Conservation (phyloP, 192 early-diverging fungal species). For the Coemansia sp. region DNA sequence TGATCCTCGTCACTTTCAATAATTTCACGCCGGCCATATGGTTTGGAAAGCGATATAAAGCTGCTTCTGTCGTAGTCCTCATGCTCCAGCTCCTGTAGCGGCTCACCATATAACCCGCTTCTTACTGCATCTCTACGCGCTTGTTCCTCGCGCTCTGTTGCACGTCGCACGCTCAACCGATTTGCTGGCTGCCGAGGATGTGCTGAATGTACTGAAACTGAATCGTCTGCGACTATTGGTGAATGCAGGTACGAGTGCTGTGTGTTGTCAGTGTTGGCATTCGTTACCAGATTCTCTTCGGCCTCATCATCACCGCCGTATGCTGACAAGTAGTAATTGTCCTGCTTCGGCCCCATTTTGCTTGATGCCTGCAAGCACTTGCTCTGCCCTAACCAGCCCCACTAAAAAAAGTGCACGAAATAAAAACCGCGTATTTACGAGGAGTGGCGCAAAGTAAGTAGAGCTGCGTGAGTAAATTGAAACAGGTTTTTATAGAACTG, state of each 20-base stretch:
- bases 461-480: no score
- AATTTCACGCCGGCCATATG: constrained; percentile 21
- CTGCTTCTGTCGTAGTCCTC: constrained; percentile 30
- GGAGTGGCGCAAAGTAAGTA: no score
- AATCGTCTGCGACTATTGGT: constrained; percentile 46
- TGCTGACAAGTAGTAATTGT: constrained; percentile 35
- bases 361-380: background rate
- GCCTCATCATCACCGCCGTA: constrained; percentile 45
- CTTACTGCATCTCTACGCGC: constrained; percentile 16
- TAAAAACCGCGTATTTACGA: background rate
- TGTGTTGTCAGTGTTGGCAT: constrained; percentile 17
- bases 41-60: constrained; percentile 36
- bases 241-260: constrained; percentile 47
- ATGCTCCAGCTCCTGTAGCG: constrained; percentile 28
- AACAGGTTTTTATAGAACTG: no score
- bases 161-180: constrained; percentile 42
- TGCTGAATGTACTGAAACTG: constrained; percentile 32
- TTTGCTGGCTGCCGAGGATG: constrained; percentile 39
- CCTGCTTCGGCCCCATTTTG: constrained; percentile 17
- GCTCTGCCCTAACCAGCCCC: background rate
- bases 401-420: constrained; percentile 1
- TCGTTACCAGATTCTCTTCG: constrained; percentile 30
- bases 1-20: constrained; percentile 12
- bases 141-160: constrained; percentile 33
- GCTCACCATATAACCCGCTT: constrained; percentile 29